Base-by-base conservation (phyloP, 768 basidiomycete genomes). In the Rhodotorula taiwanensis region DNA sequence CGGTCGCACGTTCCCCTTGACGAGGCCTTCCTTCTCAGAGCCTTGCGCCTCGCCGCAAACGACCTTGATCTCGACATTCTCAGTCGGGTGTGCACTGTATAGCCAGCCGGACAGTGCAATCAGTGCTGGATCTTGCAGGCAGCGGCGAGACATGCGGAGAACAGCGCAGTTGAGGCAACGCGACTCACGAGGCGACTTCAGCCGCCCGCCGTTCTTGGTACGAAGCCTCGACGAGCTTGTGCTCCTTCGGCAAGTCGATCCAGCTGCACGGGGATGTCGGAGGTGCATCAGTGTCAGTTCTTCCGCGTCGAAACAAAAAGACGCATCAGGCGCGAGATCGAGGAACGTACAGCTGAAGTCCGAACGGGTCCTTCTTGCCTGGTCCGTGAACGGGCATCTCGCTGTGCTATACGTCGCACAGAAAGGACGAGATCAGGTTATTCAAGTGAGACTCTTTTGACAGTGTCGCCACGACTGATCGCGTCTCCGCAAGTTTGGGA, bases 11-110 rank as follows among this genome's bases (percentile, higher is more conserved):
- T 91, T 91, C 3, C 89, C 92, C 64, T 70, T 39, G n/a, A 72
- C 69, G 34, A 55, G n/a, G 3, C 70, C 72, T 33, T 71, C 62
- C 28, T 53, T 33, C 72, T 86, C 86, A 20, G 84, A 80, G 18
- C 88, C 90, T 68, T 92, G 83, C 62, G 88, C 88, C 74, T 84
- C 86, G 9, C 94, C 94, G 66, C 88, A 90, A 69, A 97, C 88
- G 44, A 98, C 86, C 72, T 83, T 88, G 72, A 95, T 80, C n/a
- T 27, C 33, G 27, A 50, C 42, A 41, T 56, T 15, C 0, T 50
- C 47, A 1, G 54, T 14, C 4, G 88, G 88, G 72, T 83, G 86
- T 1, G 88, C 87, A 41, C 89, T 85, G n/a, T n/a, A n/a, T n/a
- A n/a, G n/a, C n/a, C n/a, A n/a, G n/a, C n/a, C n/a, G n/a, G n/a